Base-by-base conservation (phyloP, 2,329 filamentous ascomycete genomes). In the Alternaria gaisen region DNA sequence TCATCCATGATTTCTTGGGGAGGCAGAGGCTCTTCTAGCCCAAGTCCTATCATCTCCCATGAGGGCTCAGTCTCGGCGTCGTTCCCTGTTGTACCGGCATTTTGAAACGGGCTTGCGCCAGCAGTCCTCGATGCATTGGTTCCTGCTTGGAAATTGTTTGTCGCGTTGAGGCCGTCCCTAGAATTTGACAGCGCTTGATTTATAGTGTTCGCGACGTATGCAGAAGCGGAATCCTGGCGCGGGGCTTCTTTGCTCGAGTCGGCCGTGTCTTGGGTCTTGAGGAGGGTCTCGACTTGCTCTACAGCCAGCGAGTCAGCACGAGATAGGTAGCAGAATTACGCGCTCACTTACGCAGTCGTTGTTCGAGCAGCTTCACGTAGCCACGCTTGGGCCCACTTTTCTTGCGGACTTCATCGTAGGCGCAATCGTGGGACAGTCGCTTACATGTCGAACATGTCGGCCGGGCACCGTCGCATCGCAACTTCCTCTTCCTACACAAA, bases 331-430 rank as follows among this genome's bases (percentile, higher is more conserved):
- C 12, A 30, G 44, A 28, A 48, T 41, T 24, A 41, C 59, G 43
- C 56, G 44, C 53, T 52, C 12, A 82, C 91, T 82, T 85, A 97
- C 93, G 94, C 74, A 99, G 82, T 77, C 95, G 88, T 77, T 96
- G 94, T 80, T 98, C 95, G 69, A 98, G 81, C 61, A 93, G 90
- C 83, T 97, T 97, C 63, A 97, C 94, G 77, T 97, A 97, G 71
- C 94, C 94, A 76, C 94, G 87, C 83, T 97, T 97, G 3, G 94
- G 94, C 3, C 94, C 94, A 77, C 93, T 97, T 87, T 97, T 97
- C 81, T 93, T 92, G 76, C 94, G 88, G 71, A 94, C 90, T 81
- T 97, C 93, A 75, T 97, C 93, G 76, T 97, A 97, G 63, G 91
- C 89, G 81, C 94, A 97, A 56, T 90, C 87, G 79, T 97, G 94